Evolutionary conservation across 345 rosid genomes (phyloP).

Genomic region (Sonneratia caseolaris): DNA sequence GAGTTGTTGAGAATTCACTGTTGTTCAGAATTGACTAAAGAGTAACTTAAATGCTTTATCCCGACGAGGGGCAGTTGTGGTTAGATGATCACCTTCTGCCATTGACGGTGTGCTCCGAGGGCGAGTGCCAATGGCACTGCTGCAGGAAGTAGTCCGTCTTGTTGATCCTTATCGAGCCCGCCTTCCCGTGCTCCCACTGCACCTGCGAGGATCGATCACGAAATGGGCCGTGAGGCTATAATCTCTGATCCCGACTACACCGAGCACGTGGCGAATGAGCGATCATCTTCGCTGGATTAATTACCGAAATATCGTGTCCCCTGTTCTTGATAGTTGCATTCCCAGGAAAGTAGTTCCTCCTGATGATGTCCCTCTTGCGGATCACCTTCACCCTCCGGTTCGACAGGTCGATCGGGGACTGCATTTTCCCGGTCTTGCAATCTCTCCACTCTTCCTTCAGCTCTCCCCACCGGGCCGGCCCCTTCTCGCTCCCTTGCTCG

Average conservation of each 20-base stretch:
- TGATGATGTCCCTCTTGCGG: constrained; percentile 10
- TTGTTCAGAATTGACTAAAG: too few relatives aligned
- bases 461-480: constrained; percentile 45
- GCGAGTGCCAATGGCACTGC: constrained; percentile 77
- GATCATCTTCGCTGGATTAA: neutral
- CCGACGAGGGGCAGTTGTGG: constrained; percentile 2
- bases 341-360: constrained; percentile 21
- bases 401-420: constrained; percentile 31
- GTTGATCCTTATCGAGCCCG: constrained; percentile 38
- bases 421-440: constrained; percentile 28
- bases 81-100: constrained; percentile 34
- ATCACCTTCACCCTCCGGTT: constrained; percentile 16
- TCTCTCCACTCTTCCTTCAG: constrained; percentile 26
- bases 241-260: neutral
- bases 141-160: constrained; percentile 39
- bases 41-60: too few relatives aligned
- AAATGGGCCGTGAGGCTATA: neutral
- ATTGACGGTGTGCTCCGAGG: constrained; percentile 68
- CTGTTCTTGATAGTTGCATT: constrained; percentile 37
- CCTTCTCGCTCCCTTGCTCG: constrained; percentile 27
- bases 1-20: neutral
- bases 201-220: constrained; percentile 23
- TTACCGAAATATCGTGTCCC: constrained; percentile 53
- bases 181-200: constrained; percentile 32
- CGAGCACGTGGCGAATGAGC: too few relatives aligned